These are phyloP conservation scores for Geosmithia flava DNA, from an alignment of 2,329 filamentous ascomycete species.

Conservation along the genomic window DNA sequence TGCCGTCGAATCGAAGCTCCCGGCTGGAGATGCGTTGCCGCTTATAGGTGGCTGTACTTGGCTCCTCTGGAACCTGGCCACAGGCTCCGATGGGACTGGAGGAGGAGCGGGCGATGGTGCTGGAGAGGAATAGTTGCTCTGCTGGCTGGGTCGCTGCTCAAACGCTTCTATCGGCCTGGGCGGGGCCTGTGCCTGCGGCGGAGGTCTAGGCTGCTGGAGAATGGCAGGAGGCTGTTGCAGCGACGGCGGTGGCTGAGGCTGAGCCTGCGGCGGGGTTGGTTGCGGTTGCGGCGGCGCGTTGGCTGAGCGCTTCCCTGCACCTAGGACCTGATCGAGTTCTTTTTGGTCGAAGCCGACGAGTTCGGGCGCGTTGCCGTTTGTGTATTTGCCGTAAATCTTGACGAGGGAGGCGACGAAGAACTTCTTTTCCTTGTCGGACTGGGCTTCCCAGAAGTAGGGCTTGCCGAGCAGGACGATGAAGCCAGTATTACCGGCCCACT, in stretches of 20 bases:
- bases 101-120: slow-evolving; percentile 5
- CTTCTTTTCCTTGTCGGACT: slow-evolving; percentile 91
- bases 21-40: slow-evolving; percentile 32
- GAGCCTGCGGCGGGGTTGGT: slow-evolving; percentile 10
- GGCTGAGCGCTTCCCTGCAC: slow-evolving; percentile 31
- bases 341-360: slow-evolving; percentile 71
- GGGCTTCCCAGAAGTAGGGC: slow-evolving; percentile 93
- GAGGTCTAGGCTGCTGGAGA: not conserved
- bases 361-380: slow-evolving; percentile 68
- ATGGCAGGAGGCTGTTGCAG: slow-evolving; percentile 1
- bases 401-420: slow-evolving; percentile 95
- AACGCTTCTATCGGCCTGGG: slow-evolving; percentile 8
- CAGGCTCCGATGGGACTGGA: not conserved
- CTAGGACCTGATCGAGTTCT: slow-evolving; percentile 66
- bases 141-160: slow-evolving; percentile 11
- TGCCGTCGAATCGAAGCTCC: slow-evolving; percentile 36
- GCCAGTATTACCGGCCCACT: slow-evolving; percentile 73
- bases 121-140: not conserved
- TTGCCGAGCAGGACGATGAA: slow-evolving; percentile 86
- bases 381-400: slow-evolving; percentile 96
- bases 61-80: slow-evolving; percentile 1
- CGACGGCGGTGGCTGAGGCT: slow-evolving; percentile 10
- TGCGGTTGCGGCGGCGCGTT: slow-evolving; percentile 6
- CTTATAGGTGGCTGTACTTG: slow-evolving; percentile 21
- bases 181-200: slow-evolving; percentile 4